Base-by-base conservation (phyloP, 192 early-diverging fungal genomes). In the Gaertneriomyces sp. region DNA sequence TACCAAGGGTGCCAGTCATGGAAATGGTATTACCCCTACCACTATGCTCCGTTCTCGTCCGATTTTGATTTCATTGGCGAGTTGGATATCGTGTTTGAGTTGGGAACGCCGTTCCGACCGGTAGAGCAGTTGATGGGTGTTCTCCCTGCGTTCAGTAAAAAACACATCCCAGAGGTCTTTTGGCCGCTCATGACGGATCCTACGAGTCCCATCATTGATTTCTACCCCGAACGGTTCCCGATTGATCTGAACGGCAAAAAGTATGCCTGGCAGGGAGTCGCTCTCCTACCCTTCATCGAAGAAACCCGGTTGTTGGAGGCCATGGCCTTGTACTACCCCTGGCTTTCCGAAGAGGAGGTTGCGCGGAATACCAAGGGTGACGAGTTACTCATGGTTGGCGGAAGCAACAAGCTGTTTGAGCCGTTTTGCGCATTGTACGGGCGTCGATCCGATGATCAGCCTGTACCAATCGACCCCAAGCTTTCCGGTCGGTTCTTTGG, bases 101-200 rank as follows among this genome's bases (percentile, higher is more conserved):
- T 88, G 16, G 93, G 93, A 40, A 67, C 63, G 20, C 97, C 97
- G 0, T 98, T 98, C 81, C 89, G 86, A 46, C 96, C 97, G 4
- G 94, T 92, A 69, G 95, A 99, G 74, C 97, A 99, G 76, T 84
- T 99, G 20, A 97, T 99, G 97, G 93, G 95, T 63, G 97, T 99
- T 14, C 77, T 99, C 59, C 97, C 97, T 7, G 90, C 90, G 25
- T 82, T 83, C 38, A 91, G 88, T 76, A 85, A 87, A 75, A 78
- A 83, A 69, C 85, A 96, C 53, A 87, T 99, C 43, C 97, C 97
- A 5, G 19, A 64, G 11, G 81, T 82, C 8, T 92, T 91, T 70
- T 90, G 92, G 74, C 71, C 85, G 42, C 75, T 99, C 44, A 96
- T 99, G 87, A 87, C 85, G 4, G 85, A 93, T 63, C 75, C 82